A percentile compares a stretch with the other conserved stretches of the same genome.
Conservation (phyloP, 192 early-diverging fungal species). For the Backusella tuberculispora region DNA sequence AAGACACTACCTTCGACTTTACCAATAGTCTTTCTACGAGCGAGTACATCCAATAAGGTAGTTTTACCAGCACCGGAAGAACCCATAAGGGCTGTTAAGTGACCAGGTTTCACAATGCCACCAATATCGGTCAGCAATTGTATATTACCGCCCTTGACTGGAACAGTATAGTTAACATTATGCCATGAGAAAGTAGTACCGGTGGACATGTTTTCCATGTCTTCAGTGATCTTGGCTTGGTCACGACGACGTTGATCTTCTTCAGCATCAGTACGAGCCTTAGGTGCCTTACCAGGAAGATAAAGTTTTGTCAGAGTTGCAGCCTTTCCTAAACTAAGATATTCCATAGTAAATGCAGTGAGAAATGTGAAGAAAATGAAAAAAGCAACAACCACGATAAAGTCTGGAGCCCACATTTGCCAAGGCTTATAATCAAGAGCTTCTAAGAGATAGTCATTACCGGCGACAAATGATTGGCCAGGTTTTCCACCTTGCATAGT, state of each 20-base stretch:
- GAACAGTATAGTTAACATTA: slow-evolving; percentile 70
- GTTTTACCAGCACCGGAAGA: slow-evolving; percentile 92
- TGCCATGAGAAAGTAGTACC: slow-evolving; percentile 65
- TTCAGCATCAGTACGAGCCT: slow-evolving; percentile 29
- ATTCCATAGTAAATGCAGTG: slow-evolving; percentile 61
- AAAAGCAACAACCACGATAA: slow-evolving; percentile 60
- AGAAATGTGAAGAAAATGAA: slow-evolving; percentile 47
- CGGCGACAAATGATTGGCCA: slow-evolving; percentile 59
- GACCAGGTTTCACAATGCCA: slow-evolving; percentile 75
- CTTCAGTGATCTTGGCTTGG: slow-evolving; percentile 43
- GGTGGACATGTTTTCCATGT: slow-evolving; percentile 46
- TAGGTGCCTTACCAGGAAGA: slow-evolving; percentile 44
- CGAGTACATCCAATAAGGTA: slow-evolving; percentile 73
- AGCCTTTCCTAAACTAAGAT: slow-evolving; percentile 60
- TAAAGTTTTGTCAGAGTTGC: slow-evolving; percentile 56
- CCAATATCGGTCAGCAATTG: slow-evolving; percentile 69
- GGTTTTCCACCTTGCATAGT: slow-evolving; percentile 64
- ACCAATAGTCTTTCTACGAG: slow-evolving; percentile 75
- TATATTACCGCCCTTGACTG: slow-evolving; percentile 59
- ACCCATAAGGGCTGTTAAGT: slow-evolving; percentile 90
- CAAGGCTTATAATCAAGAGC: slow-evolving; percentile 58
- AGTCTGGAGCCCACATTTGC: slow-evolving; percentile 60
- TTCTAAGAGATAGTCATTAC: slow-evolving; percentile 60
- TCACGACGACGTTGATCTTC: slow-evolving; percentile 33
- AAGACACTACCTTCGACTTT: slow-evolving; percentile 62